Evolutionary conservation across 345 rosid genomes (phyloP).

Genomic region (Mercurialis annua): DNA sequence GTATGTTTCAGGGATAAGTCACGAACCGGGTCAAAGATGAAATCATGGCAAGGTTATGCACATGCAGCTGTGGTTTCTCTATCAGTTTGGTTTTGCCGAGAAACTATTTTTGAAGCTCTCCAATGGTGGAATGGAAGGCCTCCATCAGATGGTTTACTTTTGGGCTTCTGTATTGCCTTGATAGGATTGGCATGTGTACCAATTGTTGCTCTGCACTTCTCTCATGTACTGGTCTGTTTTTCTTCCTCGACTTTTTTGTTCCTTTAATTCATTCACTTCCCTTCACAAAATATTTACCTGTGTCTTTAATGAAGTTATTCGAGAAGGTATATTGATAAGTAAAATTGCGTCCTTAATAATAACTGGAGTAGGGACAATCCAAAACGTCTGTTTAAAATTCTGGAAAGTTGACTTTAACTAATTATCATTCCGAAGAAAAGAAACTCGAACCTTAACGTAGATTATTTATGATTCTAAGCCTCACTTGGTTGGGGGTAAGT

Average conservation of each 20-base stretch:
- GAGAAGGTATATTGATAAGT: too few species aligned
- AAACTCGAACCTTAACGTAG: neutral
- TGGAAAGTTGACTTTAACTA: constrained; percentile 3
- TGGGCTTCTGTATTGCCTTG: constrained; percentile 81
- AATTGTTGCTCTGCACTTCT: constrained; percentile 86
- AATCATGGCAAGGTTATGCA: constrained; percentile 93
- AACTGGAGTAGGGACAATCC: neutral
- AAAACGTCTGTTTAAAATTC: neutral
- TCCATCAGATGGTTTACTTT: constrained; percentile 91
- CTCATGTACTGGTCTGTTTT: constrained; percentile 77
- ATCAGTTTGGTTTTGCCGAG: constrained; percentile 94
- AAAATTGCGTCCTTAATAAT: too few species aligned
- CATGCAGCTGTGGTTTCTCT: constrained; percentile 80
- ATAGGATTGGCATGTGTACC: constrained; percentile 89
- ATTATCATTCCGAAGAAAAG: constrained; percentile 1
- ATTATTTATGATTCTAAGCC: neutral
- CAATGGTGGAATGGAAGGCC: constrained; percentile 97
- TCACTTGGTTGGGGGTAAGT: too few species aligned
- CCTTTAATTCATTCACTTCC: neutral
- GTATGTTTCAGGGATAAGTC: constrained; percentile 70
- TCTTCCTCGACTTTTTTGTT: neutral
- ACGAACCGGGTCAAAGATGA: constrained; percentile 82
- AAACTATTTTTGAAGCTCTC: constrained; percentile 90
- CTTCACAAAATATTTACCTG: neutral
- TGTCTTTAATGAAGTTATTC: neutral